Percentiles rank a stretch among this genome's conserved stretches.
These are phyloP conservation scores for Atractiella rhizophila DNA, from an alignment of 768 basidiomycete species.

Conservation along the genomic window DNA sequence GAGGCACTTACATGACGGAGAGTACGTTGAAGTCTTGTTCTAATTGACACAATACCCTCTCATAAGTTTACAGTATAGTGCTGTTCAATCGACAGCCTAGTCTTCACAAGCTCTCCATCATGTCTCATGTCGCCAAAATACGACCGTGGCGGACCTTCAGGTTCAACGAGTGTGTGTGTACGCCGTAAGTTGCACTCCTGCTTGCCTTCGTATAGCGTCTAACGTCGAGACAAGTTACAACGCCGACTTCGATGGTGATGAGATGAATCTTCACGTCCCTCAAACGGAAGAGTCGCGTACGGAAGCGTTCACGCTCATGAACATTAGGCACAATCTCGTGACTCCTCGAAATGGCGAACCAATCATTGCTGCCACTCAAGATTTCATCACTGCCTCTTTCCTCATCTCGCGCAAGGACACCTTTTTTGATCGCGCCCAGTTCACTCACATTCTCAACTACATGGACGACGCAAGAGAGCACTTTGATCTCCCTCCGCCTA, in stretches of 20 bases:
- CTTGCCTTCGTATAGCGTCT: background rate
- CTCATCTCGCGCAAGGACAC: slow-evolving; percentile 75
- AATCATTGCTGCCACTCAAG: slow-evolving; percentile 96
- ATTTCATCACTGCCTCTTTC: slow-evolving; percentile 97
- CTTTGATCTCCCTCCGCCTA: slow-evolving; percentile 84
- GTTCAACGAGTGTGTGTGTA: slow-evolving; percentile 95
- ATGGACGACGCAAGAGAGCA: slow-evolving; percentile 70
- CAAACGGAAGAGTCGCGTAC: slow-evolving; percentile 96
- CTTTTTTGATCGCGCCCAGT: slow-evolving; percentile 79
- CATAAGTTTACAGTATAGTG: slow-evolving; percentile 33
- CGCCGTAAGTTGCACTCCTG: slow-evolving; percentile 27
- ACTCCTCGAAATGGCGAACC: slow-evolving; percentile 96
- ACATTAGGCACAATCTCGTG: slow-evolving; percentile 82
- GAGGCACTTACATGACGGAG: slow-evolving; percentile 78
- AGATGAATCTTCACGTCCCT: slow-evolving; percentile 98
- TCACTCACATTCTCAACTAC: slow-evolving; percentile 89
- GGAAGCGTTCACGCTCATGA: slow-evolving; percentile 92
- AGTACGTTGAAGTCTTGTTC: slow-evolving; percentile 25
- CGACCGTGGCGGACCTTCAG: slow-evolving; percentile 94
- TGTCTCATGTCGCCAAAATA: slow-evolving; percentile 92
- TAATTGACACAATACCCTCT: background rate
- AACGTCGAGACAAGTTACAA: slow-evolving; percentile 35
- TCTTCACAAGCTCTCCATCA: slow-evolving; percentile 95
- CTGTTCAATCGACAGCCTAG: slow-evolving; percentile 97
- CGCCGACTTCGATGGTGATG: slow-evolving; percentile 97